Conservation (phyloP, 257 asterid genomes). For the Solanum boliviense region DNA sequence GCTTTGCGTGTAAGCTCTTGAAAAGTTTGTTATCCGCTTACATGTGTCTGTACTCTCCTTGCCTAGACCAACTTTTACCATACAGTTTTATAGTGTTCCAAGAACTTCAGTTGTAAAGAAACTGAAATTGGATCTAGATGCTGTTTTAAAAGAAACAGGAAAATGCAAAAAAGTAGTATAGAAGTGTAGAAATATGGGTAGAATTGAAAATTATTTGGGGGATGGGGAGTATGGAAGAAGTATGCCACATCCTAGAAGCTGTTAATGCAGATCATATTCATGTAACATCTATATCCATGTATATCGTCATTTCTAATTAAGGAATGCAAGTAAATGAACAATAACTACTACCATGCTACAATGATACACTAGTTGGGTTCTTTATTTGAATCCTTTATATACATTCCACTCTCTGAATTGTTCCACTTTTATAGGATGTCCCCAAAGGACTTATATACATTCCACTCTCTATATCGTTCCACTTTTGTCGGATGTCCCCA, state of each 20-base stretch:
- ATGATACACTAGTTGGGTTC: background rate
- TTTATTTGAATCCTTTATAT: background rate
- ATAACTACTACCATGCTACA: background rate
- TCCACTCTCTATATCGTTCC: background rate
- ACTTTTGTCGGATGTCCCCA: background rate
- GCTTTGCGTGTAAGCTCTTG: constrained; percentile 73
- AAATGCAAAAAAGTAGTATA: background rate
- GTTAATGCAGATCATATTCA: background rate
- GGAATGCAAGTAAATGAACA: background rate
- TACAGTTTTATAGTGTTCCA: background rate
- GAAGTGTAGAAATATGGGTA: background rate
- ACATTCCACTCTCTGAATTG: background rate
- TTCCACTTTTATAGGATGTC: background rate
- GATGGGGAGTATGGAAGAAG: background rate
- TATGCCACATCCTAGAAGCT: background rate
- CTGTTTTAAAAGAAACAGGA: background rate
- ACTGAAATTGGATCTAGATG: background rate
- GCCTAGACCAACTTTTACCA: background rate
- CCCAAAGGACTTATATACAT: background rate
- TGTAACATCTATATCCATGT: background rate
- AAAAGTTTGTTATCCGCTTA: background rate
- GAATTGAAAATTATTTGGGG: background rate
- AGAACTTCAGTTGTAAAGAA: background rate
- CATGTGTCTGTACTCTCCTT: background rate
- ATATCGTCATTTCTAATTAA: background rate